These are phyloP conservation scores for Keithomyces neogunnii DNA, from an alignment of 2,329 filamentous ascomycete species.

Conservation along the genomic window DNA sequence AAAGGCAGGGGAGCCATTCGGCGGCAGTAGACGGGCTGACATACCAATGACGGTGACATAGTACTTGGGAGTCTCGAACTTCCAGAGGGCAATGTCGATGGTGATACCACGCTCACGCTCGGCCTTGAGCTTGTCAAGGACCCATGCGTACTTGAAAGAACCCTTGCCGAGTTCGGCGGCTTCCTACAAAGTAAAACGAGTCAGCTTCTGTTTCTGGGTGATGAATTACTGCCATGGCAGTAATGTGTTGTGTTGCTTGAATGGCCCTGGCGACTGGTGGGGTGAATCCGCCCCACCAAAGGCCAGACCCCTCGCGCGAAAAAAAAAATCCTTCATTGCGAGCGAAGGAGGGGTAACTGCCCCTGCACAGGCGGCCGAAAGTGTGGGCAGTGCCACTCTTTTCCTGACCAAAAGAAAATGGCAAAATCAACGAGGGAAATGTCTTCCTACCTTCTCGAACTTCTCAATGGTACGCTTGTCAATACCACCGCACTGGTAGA, in stretches of 20 bases:
- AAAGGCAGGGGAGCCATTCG: not conserved
- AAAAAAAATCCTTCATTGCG: conserved; percentile 11
- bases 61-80: conserved; percentile 99
- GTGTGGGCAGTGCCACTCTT: not conserved
- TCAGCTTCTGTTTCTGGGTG: not conserved
- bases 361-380: not conserved
- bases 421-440: conserved; percentile 11
- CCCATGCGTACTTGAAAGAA: conserved; percentile 99
- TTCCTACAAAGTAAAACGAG: conserved; percentile 55
- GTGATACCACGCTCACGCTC: conserved; percentile 99
- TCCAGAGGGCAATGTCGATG: conserved; percentile 99
- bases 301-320: conserved; percentile 2
- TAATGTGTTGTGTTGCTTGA: not conserved
- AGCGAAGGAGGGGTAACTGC: conserved; percentile 3
- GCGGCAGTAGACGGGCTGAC: conserved; percentile 20
- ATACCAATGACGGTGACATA: conserved; percentile 94
- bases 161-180: conserved; percentile 98
- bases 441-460: conserved; percentile 91
- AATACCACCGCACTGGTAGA: conserved; percentile 99
- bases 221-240: not conserved
- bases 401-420: no score
- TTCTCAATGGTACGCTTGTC: conserved; percentile 99
- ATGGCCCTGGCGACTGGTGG: not conserved
- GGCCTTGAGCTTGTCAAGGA: conserved; percentile 99
- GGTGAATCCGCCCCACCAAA: conserved; percentile 13